phyloP scores from a whole-genome alignment of 2,329 filamentous ascomycete species.

The Myriosclerotinia scirpicola region DNA sequence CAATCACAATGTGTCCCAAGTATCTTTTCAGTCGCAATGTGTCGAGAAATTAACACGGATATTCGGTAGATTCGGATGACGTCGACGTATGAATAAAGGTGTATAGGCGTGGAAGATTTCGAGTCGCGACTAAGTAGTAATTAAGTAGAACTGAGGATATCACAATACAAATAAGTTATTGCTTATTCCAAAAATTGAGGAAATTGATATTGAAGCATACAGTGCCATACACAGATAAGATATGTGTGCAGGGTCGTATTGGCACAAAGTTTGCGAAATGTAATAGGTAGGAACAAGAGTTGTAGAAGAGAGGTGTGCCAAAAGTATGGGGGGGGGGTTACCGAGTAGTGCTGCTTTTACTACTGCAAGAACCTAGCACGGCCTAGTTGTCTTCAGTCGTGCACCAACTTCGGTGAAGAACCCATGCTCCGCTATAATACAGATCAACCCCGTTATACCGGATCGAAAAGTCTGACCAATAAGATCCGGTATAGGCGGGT shows the following conservation, averaged over 20 bases:
- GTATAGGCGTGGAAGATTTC: background rate
- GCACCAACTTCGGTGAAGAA: too few relatives aligned
- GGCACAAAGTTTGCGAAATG: background rate
- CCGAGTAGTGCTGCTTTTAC: too few relatives aligned
- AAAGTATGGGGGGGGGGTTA: too few relatives aligned
- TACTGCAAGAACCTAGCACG: too few relatives aligned
- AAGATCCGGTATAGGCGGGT: too few relatives aligned
- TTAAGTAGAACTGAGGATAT: background rate
- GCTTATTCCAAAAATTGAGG: background rate
- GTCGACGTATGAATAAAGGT: background rate
- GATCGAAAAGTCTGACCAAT: too few relatives aligned
- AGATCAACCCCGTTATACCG: too few relatives aligned
- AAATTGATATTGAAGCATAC: conserved; percentile 6
- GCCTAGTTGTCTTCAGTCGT: too few relatives aligned
- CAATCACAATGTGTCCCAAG: background rate
- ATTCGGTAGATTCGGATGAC: conserved; percentile 11
- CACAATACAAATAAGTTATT: background rate
- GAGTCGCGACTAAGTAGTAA: background rate
- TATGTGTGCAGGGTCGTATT: background rate
- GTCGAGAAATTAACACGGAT: background rate
- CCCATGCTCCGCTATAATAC: too few relatives aligned
- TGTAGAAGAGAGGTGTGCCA: background rate
- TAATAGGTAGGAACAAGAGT: background rate
- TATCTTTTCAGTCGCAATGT: background rate
- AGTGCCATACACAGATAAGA: background rate